These are phyloP conservation scores for Candida oleophila DNA, from an alignment of 805 yeast genomes.

Conservation along the genomic window DNA sequence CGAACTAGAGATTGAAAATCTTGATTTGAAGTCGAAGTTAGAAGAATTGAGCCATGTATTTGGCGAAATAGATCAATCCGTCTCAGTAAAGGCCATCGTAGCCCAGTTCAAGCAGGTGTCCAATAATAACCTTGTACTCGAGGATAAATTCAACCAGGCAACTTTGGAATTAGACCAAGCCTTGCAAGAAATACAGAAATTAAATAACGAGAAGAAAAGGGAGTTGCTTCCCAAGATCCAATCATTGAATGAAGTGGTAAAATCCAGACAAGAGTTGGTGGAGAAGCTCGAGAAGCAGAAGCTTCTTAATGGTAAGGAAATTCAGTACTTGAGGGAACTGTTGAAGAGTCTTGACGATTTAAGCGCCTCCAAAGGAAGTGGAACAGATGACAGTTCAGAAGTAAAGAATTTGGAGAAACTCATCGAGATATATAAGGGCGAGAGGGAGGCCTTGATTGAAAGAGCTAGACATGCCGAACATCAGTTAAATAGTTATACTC, in stretches of 20 bases:
- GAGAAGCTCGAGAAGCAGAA: constrained; percentile 51
- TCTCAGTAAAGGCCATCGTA: constrained; percentile 34
- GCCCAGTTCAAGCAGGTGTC: constrained; percentile 36
- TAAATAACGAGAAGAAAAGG: constrained; percentile 2
- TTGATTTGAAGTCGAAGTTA: constrained; percentile 46
- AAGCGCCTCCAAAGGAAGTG: constrained; percentile 9
- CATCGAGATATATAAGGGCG: constrained; percentile 55
- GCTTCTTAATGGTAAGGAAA: constrained; percentile 54
- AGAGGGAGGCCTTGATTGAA: constrained; percentile 44
- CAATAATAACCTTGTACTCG: constrained; percentile 31
- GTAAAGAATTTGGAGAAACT: constrained; percentile 44
- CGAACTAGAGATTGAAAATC: constrained; percentile 49
- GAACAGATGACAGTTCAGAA: constrained; percentile 14
- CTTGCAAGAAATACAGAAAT: constrained; percentile 5
- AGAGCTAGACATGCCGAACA: constrained; percentile 18
- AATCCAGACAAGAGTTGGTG: constrained; percentile 16
- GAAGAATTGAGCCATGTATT: constrained; percentile 26
- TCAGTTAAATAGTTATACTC: not conserved
- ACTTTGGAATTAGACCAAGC: constrained; percentile 16
- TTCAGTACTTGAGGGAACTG: constrained; percentile 55
- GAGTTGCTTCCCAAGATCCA: constrained; percentile 13
- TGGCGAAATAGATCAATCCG: constrained; percentile 11
- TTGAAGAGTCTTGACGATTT: constrained; percentile 47
- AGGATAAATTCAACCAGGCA: constrained; percentile 31
- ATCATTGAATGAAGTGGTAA: constrained; percentile 11